Conservation (phyloP, 768 basidiomycete genomes). For the Mycena maculata region DNA sequence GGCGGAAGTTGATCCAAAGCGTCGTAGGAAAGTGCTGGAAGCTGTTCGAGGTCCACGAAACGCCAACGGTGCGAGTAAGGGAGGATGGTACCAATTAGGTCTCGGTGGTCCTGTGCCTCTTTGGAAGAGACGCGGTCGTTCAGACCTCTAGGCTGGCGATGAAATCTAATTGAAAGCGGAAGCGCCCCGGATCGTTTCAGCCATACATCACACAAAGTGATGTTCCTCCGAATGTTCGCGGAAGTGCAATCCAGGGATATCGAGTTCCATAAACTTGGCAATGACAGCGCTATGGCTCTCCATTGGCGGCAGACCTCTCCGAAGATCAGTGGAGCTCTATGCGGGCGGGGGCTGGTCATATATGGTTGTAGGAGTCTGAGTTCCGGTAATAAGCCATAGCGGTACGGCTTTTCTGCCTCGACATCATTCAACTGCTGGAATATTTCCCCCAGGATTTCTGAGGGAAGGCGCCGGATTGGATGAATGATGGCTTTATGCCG, state of each 20-base stretch:
- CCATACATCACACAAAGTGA: constrained; percentile 6
- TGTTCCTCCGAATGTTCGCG: not conserved
- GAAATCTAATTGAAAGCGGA: constrained; percentile 8
- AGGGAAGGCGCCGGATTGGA: constrained; percentile 12
- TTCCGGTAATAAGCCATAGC: not conserved
- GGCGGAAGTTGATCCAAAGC: not conserved
- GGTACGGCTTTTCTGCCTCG: not conserved
- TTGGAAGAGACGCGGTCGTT: rapidly evolving
- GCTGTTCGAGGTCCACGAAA: not conserved
- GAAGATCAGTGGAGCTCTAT: constrained; percentile 1
- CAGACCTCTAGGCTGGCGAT: not conserved
- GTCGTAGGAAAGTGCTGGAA: not conserved
- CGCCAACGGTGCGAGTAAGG: constrained; percentile 8
- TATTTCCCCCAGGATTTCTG: constrained; percentile 8
- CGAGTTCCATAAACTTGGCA: constrained; percentile 9
- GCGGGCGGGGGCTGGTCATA: not conserved
- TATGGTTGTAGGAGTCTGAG: not conserved
- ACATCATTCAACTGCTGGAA: constrained; percentile 5
- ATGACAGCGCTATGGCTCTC: constrained; percentile 4
- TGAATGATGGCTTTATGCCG: constrained; percentile 5
- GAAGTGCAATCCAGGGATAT: not conserved
- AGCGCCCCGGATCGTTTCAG: constrained; percentile 8
- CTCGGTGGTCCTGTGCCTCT: not conserved
- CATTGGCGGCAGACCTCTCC: constrained; percentile 2
- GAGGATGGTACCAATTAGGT: not conserved